A percentile compares a stretch with the other conserved stretches of the same genome.
Conservation (phyloP, 2,329 filamentous ascomycete genomes). For the Colletotrichum sp. region DNA sequence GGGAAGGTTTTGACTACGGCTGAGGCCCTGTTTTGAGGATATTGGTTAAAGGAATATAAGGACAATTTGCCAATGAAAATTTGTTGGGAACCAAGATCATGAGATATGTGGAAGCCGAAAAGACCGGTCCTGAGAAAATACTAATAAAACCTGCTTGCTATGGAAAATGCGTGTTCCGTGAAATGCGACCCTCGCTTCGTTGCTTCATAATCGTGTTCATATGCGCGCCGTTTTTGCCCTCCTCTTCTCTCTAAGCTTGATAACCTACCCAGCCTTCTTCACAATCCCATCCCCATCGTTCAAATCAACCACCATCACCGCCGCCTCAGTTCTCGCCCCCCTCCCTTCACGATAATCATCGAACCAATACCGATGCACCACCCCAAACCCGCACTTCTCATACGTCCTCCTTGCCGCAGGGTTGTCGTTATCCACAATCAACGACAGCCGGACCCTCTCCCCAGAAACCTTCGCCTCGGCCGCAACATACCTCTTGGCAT, state of each 20-base stretch:
- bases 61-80: too few relatives aligned
- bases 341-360: conserved; percentile 1
- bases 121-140: background rate
- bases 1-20: background rate
- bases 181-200: background rate
- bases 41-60: background rate
- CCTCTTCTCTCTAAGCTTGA: background rate
- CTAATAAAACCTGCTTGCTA: background rate
- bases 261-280: background rate
- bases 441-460: background rate
- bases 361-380: conserved; percentile 16
- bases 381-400: background rate
- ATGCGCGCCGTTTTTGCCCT: background rate
- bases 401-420: background rate
- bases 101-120: background rate
- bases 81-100: accelerated
- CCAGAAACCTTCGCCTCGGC: background rate
- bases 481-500: background rate
- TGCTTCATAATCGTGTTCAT: background rate
- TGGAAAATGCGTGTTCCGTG: background rate
- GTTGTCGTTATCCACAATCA: conserved; percentile 16
- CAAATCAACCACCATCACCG: conserved; percentile 3
- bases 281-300: background rate
- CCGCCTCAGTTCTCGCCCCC: conserved; percentile 4
- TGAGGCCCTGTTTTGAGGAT: background rate